Conservation (phyloP, 2,329 filamentous ascomycete species). For the Periconia sp. region DNA sequence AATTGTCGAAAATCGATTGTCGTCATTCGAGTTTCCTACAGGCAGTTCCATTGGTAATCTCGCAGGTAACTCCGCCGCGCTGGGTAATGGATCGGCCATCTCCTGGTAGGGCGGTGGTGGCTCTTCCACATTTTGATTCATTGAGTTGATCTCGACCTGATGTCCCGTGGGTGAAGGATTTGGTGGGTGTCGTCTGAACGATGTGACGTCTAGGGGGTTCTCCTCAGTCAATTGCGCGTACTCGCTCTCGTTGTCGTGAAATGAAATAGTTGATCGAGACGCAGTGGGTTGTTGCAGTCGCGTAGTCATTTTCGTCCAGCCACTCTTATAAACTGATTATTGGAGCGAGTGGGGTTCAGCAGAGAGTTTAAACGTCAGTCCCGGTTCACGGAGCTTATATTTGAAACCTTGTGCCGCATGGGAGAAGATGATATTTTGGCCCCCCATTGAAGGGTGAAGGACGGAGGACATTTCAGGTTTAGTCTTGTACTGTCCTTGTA, state of each 20-base stretch:
- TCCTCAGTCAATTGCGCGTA: constrained; percentile 13
- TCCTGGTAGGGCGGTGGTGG: constrained; percentile 23
- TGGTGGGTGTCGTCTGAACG: constrained; percentile 4
- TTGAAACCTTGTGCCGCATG: too few species aligned
- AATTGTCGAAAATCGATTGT: constrained; percentile 10
- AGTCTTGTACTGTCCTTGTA: too few species aligned
- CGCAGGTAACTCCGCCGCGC: constrained; percentile 1
- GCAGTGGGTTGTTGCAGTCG: background rate
- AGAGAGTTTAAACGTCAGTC: too few species aligned
- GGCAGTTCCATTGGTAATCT: background rate
- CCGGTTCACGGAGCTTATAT: too few species aligned
- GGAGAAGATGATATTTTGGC: too few species aligned
- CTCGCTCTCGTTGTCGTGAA: constrained; percentile 8
- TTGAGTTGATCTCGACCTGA: constrained; percentile 2
- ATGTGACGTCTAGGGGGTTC: constrained; percentile 13
- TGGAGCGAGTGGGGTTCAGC: too few species aligned
- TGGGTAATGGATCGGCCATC: background rate
- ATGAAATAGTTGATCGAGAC: constrained; percentile 1
- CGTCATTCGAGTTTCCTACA: background rate
- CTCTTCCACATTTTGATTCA: constrained; percentile 12
- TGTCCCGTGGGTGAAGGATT: constrained; percentile 3
- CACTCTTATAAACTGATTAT: too few species aligned
- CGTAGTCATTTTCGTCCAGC: background rate
- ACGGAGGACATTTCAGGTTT: too few species aligned
- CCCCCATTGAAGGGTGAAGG: too few species aligned